Evolutionary conservation across 2,329 filamentous ascomycete species (phyloP).

Genomic region (Colletotrichum nymphaeae): DNA sequence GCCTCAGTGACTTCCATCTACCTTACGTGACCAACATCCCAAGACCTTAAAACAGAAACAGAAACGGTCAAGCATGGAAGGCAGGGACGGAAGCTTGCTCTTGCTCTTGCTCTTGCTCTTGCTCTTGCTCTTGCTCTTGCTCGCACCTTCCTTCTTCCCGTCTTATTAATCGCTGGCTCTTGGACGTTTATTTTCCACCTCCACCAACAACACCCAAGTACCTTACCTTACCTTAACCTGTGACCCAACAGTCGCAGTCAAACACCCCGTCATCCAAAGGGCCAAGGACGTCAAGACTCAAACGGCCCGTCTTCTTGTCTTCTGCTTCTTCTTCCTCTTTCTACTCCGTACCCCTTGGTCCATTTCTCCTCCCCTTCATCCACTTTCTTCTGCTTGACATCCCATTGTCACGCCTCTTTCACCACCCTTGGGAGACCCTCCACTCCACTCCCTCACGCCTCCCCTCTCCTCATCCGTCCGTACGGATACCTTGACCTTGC

Average conservation of each 20-base stretch:
- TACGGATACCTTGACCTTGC: neutral
- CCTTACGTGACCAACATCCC: neutral
- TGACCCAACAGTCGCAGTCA: no score
- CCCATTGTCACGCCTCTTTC: neutral
- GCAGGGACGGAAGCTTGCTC: neutral
- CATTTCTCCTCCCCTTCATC: slow-evolving; percentile 2
- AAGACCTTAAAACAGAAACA: neutral
- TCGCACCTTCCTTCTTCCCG: neutral
- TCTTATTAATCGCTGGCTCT: neutral
- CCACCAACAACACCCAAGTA: neutral
- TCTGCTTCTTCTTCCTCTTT: neutral
- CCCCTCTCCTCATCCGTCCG: neutral
- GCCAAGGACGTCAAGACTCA: neutral
- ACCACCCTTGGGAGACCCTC: neutral
- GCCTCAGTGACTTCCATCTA: no score
- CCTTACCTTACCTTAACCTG: no score
- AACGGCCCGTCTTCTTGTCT: neutral
- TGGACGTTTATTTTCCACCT: neutral
- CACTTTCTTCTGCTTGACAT: neutral
- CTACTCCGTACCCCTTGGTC: neutral
- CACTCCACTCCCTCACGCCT: neutral
- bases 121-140: neutral
- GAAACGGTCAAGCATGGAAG: neutral
- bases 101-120: neutral
- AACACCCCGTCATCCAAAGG: neutral